Evolutionary conservation across 345 rosid species (phyloP).

Genomic region (Brassica carinata): DNA sequence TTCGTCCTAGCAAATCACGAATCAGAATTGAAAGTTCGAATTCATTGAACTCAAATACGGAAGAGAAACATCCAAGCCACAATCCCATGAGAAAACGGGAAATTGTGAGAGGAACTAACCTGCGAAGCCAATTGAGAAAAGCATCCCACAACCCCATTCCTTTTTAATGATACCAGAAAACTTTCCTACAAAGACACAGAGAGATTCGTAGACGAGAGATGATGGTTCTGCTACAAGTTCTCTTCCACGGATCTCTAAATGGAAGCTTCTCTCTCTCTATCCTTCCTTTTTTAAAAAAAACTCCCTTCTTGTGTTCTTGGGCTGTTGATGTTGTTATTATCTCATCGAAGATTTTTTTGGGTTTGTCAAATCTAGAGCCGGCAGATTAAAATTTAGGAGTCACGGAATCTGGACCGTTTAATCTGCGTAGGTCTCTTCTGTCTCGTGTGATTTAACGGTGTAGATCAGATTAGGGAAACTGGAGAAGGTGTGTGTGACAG

Average conservation of each 20-base stretch:
- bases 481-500: constrained; percentile 34
- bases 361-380: constrained; percentile 15
- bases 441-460: constrained; percentile 13
- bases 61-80: constrained; percentile 5
- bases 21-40: background rate
- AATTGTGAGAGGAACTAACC: constrained; percentile 35
- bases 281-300: background rate
- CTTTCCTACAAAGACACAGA: constrained; percentile 38
- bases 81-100: background rate
- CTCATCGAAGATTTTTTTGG: constrained; percentile 28
- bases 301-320: constrained; percentile 19
- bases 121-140: constrained; percentile 81
- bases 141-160: constrained; percentile 72
- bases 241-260: constrained; percentile 35
- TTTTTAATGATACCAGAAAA: too few relatives aligned
- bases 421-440: background rate
- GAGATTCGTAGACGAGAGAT: background rate
- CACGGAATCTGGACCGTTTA: constrained; percentile 29
- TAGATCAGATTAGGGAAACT: constrained; percentile 9
- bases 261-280: constrained; percentile 5
- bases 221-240: constrained; percentile 38
- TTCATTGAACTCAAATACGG: background rate
- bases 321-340: constrained; percentile 24
- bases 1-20: background rate
- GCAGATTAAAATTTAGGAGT: constrained; percentile 23